Evolutionary conservation across 371 early-diverging fungal species (phyloP).

Genomic region (Chytridium lagenaria): DNA sequence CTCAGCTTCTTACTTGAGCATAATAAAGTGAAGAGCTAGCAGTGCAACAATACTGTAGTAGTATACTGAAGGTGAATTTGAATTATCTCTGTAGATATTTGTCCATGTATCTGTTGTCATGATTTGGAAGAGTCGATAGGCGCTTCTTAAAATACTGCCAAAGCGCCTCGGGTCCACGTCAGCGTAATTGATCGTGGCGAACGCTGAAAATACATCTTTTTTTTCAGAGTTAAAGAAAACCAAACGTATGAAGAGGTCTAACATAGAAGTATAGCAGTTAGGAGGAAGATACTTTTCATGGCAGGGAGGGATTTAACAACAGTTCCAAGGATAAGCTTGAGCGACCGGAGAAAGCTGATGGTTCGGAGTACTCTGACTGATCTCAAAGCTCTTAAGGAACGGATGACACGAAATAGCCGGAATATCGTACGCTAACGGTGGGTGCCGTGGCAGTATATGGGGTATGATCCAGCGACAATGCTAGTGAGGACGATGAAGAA

Average conservation of each 20-base stretch:
- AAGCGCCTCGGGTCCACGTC: constrained; percentile 39
- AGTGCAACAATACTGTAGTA: background rate
- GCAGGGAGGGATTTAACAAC: constrained; percentile 49
- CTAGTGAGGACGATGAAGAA: constrained; percentile 36
- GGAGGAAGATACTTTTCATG: constrained; percentile 42
- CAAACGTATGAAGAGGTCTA: background rate
- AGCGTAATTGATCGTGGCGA: constrained; percentile 31
- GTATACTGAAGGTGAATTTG: constrained; percentile 6
- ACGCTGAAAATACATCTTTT: constrained; percentile 39
- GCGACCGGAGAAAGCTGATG: constrained; percentile 38
- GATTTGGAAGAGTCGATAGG: constrained; percentile 39
- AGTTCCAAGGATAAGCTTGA: constrained; percentile 41
- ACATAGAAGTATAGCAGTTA: constrained; percentile 35
- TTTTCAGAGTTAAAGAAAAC: background rate
- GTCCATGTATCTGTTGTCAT: constrained; percentile 44
- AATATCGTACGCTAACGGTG: constrained; percentile 36
- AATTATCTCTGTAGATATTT: constrained; percentile 32
- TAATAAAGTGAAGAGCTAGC: constrained; percentile 11
- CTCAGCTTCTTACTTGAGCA: constrained; percentile 19
- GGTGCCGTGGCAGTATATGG: constrained; percentile 22
- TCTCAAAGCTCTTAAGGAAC: constrained; percentile 36
- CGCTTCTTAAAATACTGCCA: constrained; percentile 29
- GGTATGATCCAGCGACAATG: constrained; percentile 38
- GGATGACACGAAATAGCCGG: constrained; percentile 34
- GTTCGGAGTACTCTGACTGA: constrained; percentile 42